These are phyloP conservation scores for Pythium phragmitis DNA, from an alignment of 352 stramenopile species.

Conservation along the genomic window DNA sequence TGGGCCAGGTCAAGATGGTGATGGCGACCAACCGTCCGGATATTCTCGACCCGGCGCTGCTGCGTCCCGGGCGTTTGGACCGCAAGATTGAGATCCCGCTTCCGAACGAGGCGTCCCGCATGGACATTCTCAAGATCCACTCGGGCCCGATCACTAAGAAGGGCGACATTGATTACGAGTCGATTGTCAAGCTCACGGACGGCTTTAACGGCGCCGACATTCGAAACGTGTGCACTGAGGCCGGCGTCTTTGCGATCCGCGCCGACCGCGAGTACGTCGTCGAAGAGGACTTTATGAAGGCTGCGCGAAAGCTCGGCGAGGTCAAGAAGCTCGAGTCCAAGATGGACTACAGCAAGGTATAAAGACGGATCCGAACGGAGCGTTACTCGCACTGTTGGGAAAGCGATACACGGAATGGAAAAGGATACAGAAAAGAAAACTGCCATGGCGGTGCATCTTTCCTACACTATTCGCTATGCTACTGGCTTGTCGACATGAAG, in stretches of 20 bases:
- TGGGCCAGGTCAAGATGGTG: conserved; percentile 99
- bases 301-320: conserved; percentile 98
- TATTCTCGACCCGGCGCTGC: conserved; percentile 98
- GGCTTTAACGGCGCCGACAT: conserved; percentile 99
- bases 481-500: neutral
- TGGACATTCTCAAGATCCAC: conserved; percentile 99
- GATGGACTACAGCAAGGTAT: conserved; percentile 99
- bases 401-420: neutral
- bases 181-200: conserved; percentile 99
- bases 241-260: conserved; percentile 98
- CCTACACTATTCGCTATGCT: conserved; percentile 19
- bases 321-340: conserved; percentile 99
- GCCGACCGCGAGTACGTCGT: conserved; percentile 98
- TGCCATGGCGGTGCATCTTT: neutral
- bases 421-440: neutral
- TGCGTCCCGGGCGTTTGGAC: conserved; percentile 97
- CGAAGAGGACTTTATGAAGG: conserved; percentile 99
- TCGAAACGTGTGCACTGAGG: conserved; percentile 97
- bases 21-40: conserved; percentile 99
- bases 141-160: conserved; percentile 97
- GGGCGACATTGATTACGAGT: conserved; percentile 99
- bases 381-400: neutral
- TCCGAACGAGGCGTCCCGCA: conserved; percentile 96
- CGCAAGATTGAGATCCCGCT: conserved; percentile 99
- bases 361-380: conserved; percentile 31